These are phyloP conservation scores for Conoideocrella luteorostrata DNA, from an alignment of 2,329 filamentous ascomycete species.

Conservation along the genomic window DNA sequence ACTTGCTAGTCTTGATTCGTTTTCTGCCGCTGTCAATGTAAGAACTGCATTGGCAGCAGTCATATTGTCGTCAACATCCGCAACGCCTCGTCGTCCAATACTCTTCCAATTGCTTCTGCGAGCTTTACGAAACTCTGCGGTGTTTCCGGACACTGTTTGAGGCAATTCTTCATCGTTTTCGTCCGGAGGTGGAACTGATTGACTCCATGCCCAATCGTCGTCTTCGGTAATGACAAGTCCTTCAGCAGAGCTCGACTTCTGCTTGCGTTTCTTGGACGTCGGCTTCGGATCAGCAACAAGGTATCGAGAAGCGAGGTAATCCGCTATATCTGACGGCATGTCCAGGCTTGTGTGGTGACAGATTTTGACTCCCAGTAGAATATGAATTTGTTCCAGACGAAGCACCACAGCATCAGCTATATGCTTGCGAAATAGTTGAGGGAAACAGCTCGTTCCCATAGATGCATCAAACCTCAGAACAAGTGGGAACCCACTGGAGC, in stretches of 20 bases:
- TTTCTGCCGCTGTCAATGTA: constrained; percentile 63
- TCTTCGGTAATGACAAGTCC: constrained; percentile 62
- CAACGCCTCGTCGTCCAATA: constrained; percentile 40
- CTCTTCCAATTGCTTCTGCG: constrained; percentile 80
- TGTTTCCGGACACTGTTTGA: constrained; percentile 42
- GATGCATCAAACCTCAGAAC: too few species aligned
- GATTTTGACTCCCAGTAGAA: too few species aligned
- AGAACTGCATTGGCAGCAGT: constrained; percentile 71
- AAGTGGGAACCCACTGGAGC: too few species aligned
- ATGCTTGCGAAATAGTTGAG: too few species aligned
- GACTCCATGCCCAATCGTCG: constrained; percentile 47
- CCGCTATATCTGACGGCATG: constrained; percentile 61
- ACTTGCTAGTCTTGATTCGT: constrained; percentile 40
- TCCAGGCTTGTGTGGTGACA: constrained; percentile 1
- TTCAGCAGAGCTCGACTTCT: constrained; percentile 40
- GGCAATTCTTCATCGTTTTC: constrained; percentile 40
- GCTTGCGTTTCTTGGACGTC: constrained; percentile 54
- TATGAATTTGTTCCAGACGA: too few species aligned
- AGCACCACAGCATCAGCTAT: too few species aligned
- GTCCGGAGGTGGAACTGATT: constrained; percentile 22
- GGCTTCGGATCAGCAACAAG: constrained; percentile 56
- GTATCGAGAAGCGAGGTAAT: constrained; percentile 89
- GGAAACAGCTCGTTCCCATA: too few species aligned
- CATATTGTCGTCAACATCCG: constrained; percentile 31
- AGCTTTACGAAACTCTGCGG: constrained; percentile 61